Base-by-base conservation (phyloP, 2,329 filamentous ascomycete genomes). In the Trichoderma sp. region DNA sequence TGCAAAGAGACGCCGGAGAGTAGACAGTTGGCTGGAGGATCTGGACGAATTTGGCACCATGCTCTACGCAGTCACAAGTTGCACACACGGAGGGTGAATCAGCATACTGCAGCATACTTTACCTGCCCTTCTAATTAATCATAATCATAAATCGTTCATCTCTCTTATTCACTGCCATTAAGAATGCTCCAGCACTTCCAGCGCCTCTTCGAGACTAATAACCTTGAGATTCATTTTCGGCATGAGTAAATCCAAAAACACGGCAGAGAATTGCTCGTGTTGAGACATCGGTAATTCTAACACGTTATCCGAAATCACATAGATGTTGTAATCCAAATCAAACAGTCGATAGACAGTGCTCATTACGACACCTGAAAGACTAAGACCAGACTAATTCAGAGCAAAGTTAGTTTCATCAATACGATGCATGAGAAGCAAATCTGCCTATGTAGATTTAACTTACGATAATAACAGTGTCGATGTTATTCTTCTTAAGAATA, bases 1-100 rank as follows among this genome's bases (percentile, higher is more conserved):
- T n/a, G 56, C 69, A 0, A 69, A 74, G 22, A 78, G 78, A 58
- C 77, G 76, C 1, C 67, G 71, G 12, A 78, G 82, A 54, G 78
- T 85, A 1, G 82, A 84, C 32, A 73, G 72, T 19, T 87, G 86
- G 85, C 66, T 87, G 6, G 80, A 83, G 61, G 73, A 74, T 17
- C 74, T 84, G 1, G 85, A 87, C 71, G 84, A 85, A 58, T 87
- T 82, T 73, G 84, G 85, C 1, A 84, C 79, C 22, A 84, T 85
- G 82, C 59, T 87, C 1, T 86, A 84, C 70, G 78, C 82, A 0
- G 81, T 85, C 0, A 82, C 81, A 0, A 79, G 78, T 52, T 81
- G 78, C 58, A 84, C 82, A 0, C 81, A 85, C 71, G 79, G 75
- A 2, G 73, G 71, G 2, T 79, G 32, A 32, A 12, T 48, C 39